phyloP scores from a whole-genome alignment of 2,329 filamentous ascomycete species.

The Aureobasidium leucospermi region DNA sequence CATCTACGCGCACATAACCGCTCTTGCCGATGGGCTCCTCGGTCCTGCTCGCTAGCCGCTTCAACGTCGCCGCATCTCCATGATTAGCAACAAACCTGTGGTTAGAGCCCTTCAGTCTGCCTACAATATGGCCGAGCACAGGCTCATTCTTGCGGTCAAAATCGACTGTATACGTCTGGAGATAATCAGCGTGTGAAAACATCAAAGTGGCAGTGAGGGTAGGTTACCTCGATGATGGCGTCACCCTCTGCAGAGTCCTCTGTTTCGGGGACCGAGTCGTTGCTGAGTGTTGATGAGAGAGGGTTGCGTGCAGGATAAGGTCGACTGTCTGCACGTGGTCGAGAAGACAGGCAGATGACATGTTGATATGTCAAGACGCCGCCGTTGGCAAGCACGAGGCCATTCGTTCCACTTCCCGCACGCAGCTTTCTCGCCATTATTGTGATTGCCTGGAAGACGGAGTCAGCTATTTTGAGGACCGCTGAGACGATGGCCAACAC shows the following conservation, averaged over 20 bases:
- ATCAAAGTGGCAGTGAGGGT: neutral
- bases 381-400: conserved; percentile 58
- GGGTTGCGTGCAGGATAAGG: conserved; percentile 43
- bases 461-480: conserved; percentile 18
- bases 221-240: conserved; percentile 45
- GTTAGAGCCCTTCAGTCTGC: conserved; percentile 37
- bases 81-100: conserved; percentile 53
- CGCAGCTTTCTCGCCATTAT: conserved; percentile 51
- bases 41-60: conserved; percentile 34
- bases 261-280: conserved; percentile 31
- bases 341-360: conserved; percentile 49
- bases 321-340: conserved; percentile 32
- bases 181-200: neutral
- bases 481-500: conserved; percentile 15
- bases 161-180: conserved; percentile 54
- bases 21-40: conserved; percentile 43
- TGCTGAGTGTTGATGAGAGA: conserved; percentile 36
- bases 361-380: conserved; percentile 60
- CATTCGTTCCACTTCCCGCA: conserved; percentile 38
- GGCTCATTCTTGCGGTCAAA: conserved; percentile 47
- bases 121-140: conserved; percentile 43
- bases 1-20: conserved; percentile 37
- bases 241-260: conserved; percentile 43
- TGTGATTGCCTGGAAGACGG: conserved; percentile 37
- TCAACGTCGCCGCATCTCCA: conserved; percentile 43